These are phyloP conservation scores for Arthrobotrys sinensis DNA, from an alignment of 2,329 filamentous ascomycete genomes.

Conservation along the genomic window DNA sequence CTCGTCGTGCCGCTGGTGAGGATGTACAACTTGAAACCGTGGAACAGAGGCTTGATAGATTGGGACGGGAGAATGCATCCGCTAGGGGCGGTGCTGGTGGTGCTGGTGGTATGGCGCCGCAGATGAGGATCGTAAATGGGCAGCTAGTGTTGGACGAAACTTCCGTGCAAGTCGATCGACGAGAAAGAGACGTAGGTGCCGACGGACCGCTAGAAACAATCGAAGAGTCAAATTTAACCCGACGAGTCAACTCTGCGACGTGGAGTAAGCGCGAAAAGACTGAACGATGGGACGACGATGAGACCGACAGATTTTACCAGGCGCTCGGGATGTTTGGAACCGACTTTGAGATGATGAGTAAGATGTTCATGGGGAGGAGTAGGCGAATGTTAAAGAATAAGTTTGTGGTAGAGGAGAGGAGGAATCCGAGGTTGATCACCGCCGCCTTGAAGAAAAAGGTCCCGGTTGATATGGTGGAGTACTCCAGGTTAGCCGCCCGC, in stretches of 20 bases:
- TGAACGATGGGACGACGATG: constrained; percentile 79
- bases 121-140: constrained; percentile 79
- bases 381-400: constrained; percentile 84
- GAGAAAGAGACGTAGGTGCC: constrained; percentile 74
- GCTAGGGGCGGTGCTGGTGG: constrained; percentile 57
- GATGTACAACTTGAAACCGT: constrained; percentile 64
- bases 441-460: constrained; percentile 72
- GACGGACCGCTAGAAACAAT: constrained; percentile 74
- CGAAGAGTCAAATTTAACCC: constrained; percentile 84
- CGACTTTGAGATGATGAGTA: constrained; percentile 84
- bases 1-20: constrained; percentile 65
- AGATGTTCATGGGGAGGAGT: constrained; percentile 80
- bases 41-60: constrained; percentile 62
- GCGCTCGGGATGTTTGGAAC: constrained; percentile 83
- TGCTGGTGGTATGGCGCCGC: constrained; percentile 69
- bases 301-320: constrained; percentile 83
- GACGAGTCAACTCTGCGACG: constrained; percentile 78
- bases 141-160: constrained; percentile 80
- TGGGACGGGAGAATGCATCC: constrained; percentile 57
- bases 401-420: constrained; percentile 83
- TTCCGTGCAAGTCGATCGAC: constrained; percentile 78
- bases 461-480: constrained; percentile 66
- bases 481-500: constrained; percentile 65
- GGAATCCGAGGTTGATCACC: constrained; percentile 76
- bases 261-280: constrained; percentile 78